Evolutionary conservation across 257 asterid species (phyloP).

Genomic region (Euphrasia confusa): DNA sequence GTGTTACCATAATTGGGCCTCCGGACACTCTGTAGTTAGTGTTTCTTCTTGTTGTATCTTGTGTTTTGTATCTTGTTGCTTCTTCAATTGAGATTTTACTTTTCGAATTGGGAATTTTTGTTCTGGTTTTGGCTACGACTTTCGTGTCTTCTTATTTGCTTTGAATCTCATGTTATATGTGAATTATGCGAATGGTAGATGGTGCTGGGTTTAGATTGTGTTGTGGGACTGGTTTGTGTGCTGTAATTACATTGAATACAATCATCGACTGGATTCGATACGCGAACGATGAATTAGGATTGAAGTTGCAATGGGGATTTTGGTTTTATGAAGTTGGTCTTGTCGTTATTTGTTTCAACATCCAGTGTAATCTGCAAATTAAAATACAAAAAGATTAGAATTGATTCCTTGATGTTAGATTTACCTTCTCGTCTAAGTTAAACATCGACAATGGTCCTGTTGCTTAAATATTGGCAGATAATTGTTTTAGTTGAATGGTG

Average conservation of each 20-base stretch:
- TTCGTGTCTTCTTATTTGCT: slow-evolving; percentile 1
- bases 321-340: neutral
- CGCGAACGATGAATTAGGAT: slow-evolving; percentile 8
- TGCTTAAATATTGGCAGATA: neutral
- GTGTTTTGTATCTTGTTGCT: slow-evolving; percentile 4
- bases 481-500: neutral
- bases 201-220: slow-evolving; percentile 14
- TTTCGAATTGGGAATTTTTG: slow-evolving; percentile 13
- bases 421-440: neutral
- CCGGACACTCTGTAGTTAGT: slow-evolving; percentile 94
- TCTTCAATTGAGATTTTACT: neutral
- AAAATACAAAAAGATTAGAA: neutral
- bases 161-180: neutral
- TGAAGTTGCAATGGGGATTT: neutral
- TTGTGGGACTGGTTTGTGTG: slow-evolving; percentile 1
- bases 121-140: neutral
- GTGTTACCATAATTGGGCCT: slow-evolving; percentile 93
- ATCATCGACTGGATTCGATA: neutral
- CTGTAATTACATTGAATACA: neutral
- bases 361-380: neutral
- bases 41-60: slow-evolving; percentile 2
- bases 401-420: neutral
- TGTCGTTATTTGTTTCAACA: neutral
- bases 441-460: neutral
- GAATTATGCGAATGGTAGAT: slow-evolving; percentile 10